Base-by-base conservation (phyloP, 495 filamentous ascomycete species). In the Polyplosphaeria fusca region DNA sequence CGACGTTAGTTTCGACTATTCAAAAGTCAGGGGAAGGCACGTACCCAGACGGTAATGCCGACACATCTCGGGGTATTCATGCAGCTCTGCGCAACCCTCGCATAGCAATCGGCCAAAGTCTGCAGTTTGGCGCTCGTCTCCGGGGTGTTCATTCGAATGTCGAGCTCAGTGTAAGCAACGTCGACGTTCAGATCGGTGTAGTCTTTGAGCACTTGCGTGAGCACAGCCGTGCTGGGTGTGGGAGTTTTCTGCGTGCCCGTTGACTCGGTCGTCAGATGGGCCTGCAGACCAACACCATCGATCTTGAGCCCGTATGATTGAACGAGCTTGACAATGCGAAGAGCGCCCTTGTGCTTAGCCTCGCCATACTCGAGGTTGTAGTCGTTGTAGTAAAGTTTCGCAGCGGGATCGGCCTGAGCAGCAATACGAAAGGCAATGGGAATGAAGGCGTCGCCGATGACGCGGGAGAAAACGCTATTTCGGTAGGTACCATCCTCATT, bases 261-360 rank as follows among this genome's bases (percentile, higher is more conserved):
- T 26, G 27, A 20, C 40, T 79, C 79, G 20, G 75, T 63, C 19
- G 57, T 70, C 26, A 87, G 64, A 67, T 89, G 85, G 47, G 77
- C 76, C 66, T 88, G 84, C 11, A 80, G 80, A 51, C 79, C 80
- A 47, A 89, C 87, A 58, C 86, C 85, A 66, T 89, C 85, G 67
- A 88, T 88, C 41, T 84, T 84, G 30, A 85, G 71, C 58, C 86
- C 85, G 80, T 84, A 88, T 62, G 83, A 81, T 70, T 79, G 78
- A 64, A 87, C 85, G 63, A 84, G 72, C 42, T 58, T 71, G 37
- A 82, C 78, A 77, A 88, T 83, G 44, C 82, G 84, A 25, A 57
- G 73, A n/a, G 78, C 79, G 69, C 87, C 87, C 50, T 75, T 67
- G 55, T 77, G 70, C 39, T 53, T 63, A 28, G 73, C 67, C 5